Evolutionary conservation across 306 rosid species (phyloP), one percentile per base, ranked within the genome.

Genomic region (Coriaria nepalensis): DNA sequence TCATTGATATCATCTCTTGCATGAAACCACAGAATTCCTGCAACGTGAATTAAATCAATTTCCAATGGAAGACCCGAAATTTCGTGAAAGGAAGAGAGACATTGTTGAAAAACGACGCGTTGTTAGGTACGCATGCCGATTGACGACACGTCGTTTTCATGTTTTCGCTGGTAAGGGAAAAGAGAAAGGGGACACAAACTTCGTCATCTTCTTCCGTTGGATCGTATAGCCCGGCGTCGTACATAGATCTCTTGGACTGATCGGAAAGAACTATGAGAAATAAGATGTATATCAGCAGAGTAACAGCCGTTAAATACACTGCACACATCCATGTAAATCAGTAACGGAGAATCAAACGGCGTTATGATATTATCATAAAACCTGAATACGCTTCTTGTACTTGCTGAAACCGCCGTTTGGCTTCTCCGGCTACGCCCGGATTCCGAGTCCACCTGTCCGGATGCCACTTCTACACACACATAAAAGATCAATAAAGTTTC

Each of bases 321-420:
- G 1, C 29, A 20, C 29, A 20, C 29, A 20, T 20, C 29, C 12
- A 12, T 12, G 38, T 20, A 35, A 10, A 32, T 10, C 9, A 15
- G 3, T 0, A 29, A 60, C 46, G 44, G 37, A 35, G 55, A 48
- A 59, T 40, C 50, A 42, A 47, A 59, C 58, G 37, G 61, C 55
- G 47, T 45, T 42, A 33, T 13, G 34, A 29, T 7, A n/a, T 36
- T 14, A 38, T 10, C 6, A 52, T 2, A 14, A 39, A 20, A 87
- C 96, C 97, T 5, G 96, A 75, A 43, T 92, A 86, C 2, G 98
- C 98, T 64, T 92, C 98, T 35, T 92, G 98, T 41, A 92, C 73
- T 68, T 77, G 87, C 73, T 92, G 98, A 72, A 86, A 92, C 53
- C 93, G 79, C 33, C 78, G 73, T 5, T 86, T 82, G 10, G 94